Conservation (phyloP, 2,329 filamentous ascomycete genomes). For the Falciphora oryzae region DNA sequence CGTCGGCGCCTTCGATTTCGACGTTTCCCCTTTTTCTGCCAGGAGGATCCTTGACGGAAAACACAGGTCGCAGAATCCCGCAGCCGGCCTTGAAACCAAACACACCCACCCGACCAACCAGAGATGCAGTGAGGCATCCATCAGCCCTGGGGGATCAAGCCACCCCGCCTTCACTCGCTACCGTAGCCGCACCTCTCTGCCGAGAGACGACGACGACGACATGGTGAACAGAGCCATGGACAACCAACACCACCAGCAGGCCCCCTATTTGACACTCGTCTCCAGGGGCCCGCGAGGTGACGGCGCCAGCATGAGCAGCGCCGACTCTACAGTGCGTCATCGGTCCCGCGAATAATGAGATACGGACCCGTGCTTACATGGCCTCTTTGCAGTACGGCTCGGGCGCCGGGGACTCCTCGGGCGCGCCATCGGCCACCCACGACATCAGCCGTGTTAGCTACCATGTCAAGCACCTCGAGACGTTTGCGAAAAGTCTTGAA, state of each 20-base stretch:
- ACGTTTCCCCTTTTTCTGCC: background rate
- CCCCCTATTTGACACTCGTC: slow-evolving; percentile 48
- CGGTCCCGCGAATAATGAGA: background rate
- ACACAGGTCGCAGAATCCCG: background rate
- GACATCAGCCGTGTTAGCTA: slow-evolving; percentile 53
- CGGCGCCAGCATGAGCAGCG: slow-evolving; percentile 39
- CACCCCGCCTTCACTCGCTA: background rate
- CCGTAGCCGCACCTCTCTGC: background rate
- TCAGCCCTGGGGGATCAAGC: background rate
- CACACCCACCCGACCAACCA: background rate
- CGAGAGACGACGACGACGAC: slow-evolving; percentile 1
- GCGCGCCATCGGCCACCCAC: slow-evolving; percentile 41
- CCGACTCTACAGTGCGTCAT: slow-evolving; percentile 42
- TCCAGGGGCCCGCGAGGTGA: slow-evolving; percentile 39
- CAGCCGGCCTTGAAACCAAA: background rate
- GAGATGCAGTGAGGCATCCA: slow-evolving; percentile 1
- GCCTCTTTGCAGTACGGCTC: slow-evolving; percentile 35
- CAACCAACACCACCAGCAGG: slow-evolving; percentile 34
- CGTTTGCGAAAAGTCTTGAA: slow-evolving; percentile 49
- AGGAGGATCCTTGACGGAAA: background rate
- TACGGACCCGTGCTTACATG: slow-evolving; percentile 22
- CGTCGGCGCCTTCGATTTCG: background rate
- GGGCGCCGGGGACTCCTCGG: slow-evolving; percentile 28
- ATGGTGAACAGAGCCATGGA: background rate
- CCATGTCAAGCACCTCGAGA: slow-evolving; percentile 50